Evolutionary conservation across 768 basidiomycete genomes (phyloP), one percentile per base, ranked within the genome.

Genomic region (Multifurca ochricompacta): DNA sequence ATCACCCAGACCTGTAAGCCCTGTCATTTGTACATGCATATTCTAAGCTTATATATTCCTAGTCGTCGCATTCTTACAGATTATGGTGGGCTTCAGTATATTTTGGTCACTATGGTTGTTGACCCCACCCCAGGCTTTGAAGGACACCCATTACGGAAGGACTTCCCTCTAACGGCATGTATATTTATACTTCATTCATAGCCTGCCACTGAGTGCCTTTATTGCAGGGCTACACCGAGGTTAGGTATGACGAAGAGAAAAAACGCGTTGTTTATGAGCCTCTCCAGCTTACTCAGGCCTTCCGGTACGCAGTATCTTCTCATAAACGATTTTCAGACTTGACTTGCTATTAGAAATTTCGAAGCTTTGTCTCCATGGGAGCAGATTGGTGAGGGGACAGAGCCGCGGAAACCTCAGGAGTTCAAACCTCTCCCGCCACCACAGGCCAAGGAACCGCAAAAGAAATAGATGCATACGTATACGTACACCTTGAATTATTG

Each of bases 201-300:
- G 43, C 10, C 18, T 21, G 27, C 18, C 48, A 31, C 56, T 41
- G 49, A 51, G 46, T 18, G 25, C 44, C 27, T 36, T 39, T 8
- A 53, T 49, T 23, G 13, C 63, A 96, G 93, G 96, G 96, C n/a
- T 99, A 98, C 70, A 92, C 91, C 8, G 96, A 99, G 70, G 79
- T 98, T 36, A 87, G 96, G 37, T 99, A 98, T 65, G 94, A 97
- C 63, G 96, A 98, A 72, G 93, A 95, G 72, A 82, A 87, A 64
- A 97, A 97, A 72, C 88, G 94, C 35, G 91, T 97, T 51, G 91
- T 96, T 32, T 96, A 97, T 65, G 96, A 99, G 68, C 96, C 96
- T 32, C 76, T 99, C 43, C 96, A 99, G 68, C 78, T 99, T 54
- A 93, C 95, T 2, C 96, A 99, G 67, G 95, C 96, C 40, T 99